Base-by-base conservation (phyloP, 345 rosid genomes). In the Reutealis trisperma region DNA sequence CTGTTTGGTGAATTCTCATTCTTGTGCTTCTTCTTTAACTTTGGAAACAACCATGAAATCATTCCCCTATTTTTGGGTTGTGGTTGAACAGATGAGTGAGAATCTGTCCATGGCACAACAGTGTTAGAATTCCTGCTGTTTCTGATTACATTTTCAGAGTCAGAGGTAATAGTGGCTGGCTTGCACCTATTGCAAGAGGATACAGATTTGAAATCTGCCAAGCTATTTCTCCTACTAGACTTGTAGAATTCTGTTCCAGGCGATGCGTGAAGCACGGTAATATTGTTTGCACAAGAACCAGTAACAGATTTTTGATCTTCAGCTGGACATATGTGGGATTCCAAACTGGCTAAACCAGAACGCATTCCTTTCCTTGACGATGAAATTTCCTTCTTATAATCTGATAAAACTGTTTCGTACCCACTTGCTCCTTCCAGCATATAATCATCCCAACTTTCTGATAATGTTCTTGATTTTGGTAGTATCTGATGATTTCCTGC, bases 1-100 rank as follows among this genome's bases (percentile, higher is more conserved):
- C 86, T 80, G 71, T 76, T 85, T 5, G 98, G 93, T 12, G 96
- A 92, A 70, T 47, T 81, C 75, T 86, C 91, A 2, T 68, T 77
- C 89, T 90, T 93, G 42, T 90, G 84, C 79, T 93, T 93, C 85
- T 80, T 93, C 91, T 87, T 93, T 22, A 90, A 75, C 92, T 86
- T 82, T 0, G 98, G 96, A 66, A 96, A 90, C 78, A 92, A 75
- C 93, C 98, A 81, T n/a, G 96, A 92, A 63, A 95, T 85, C 82
- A 90, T 80, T 78, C 96, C 92, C 25, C 87, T 79, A 71, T 73
- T 88, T 71, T 85, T 91, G 6, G 90, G 87, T 44, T 90, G 95
- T 1, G 97, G 95, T 63, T 86, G 94, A 70, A 78, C 79, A 2
- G 88, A 77, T 0, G 93, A 88, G 42, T 88, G 97, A 5, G 94